Evolutionary conservation across 2,329 filamentous ascomycete genomes (phyloP).

Genomic region (Alternaria tenuissima): DNA sequence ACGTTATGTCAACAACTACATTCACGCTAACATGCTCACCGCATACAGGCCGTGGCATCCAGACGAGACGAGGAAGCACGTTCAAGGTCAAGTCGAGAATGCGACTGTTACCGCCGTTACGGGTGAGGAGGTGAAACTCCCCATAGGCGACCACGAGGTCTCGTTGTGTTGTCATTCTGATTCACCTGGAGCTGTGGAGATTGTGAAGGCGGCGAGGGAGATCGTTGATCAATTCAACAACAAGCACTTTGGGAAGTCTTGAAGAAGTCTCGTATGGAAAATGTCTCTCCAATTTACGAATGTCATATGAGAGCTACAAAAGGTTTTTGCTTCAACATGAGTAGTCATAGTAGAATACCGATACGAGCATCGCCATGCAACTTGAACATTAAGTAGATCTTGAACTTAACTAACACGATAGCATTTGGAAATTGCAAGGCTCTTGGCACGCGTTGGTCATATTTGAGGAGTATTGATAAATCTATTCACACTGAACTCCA

Average conservation of each 20-base stretch:
- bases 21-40: not conserved
- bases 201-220: conserved; percentile 53
- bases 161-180: conserved; percentile 57
- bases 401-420: not conserved
- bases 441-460: not conserved
- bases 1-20: conserved; percentile 6
- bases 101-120: conserved; percentile 53
- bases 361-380: not conserved
- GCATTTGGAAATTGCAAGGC: not conserved
- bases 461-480: not conserved
- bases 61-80: conserved; percentile 53
- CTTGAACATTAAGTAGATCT: not conserved
- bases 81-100: conserved; percentile 52
- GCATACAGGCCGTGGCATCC: conserved; percentile 50
- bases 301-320: not conserved
- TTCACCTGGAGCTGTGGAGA: conserved; percentile 55
- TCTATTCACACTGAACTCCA: conserved; percentile 4
- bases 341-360: not conserved
- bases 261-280: not conserved
- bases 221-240: conserved; percentile 55
- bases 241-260: conserved; percentile 25
- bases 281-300: not conserved
- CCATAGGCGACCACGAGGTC: conserved; percentile 53
- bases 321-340: not conserved
- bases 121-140: conserved; percentile 53